Base-by-base conservation (phyloP, 2,329 filamentous ascomycete species). In the Amylocarpus encephaloides region DNA sequence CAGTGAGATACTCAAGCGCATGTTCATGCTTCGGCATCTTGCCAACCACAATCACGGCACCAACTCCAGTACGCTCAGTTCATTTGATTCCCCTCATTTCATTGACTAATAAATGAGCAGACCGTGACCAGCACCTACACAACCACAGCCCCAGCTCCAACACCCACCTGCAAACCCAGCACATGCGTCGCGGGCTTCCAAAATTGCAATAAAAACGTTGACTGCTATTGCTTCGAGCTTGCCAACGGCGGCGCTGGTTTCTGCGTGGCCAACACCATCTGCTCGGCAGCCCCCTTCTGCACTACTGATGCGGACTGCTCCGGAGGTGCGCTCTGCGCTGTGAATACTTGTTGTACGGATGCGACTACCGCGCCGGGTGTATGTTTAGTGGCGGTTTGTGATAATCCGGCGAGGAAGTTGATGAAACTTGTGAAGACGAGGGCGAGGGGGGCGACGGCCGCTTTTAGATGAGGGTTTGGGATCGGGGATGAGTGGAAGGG, bases 11-110 rank as follows among this genome's bases (percentile, higher is more conserved):
- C 44, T 56, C 49, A 4, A 61, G 56, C 40, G 62, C 58, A 9
- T 64, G 62, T 40, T 58, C 51, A 11, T 64, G 63, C 47, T 36
- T 59, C 15, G 62, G 60, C 13, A 43, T 62, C 26, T 51, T 49
- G 1, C 26, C 48, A 7, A 34, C 40, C 1, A 58, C 50, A 15
- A 49, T 49, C 41, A 59, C 54, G 1, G 46, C 50, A 33, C 47
- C 45, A 29, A 30, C 50, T n/a, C 39, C 49, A 13, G 56, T 59
- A 51, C 49, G 56, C 46, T 38, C 18, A 6, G n/a, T 30, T 9
- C 5, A 18, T n/a, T 38, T 16, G 6, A 18, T 10, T 18, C n/a
- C 12, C 2, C 19, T 33, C n/a, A 7, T 9, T 12, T 11, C 16
- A 16, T 19, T 40, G 34, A 15, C 43, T 43, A 26, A 33, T 5